phyloP scores from a whole-genome alignment of 2,329 filamentous ascomycete species.

The Fusarium piperis region DNA sequence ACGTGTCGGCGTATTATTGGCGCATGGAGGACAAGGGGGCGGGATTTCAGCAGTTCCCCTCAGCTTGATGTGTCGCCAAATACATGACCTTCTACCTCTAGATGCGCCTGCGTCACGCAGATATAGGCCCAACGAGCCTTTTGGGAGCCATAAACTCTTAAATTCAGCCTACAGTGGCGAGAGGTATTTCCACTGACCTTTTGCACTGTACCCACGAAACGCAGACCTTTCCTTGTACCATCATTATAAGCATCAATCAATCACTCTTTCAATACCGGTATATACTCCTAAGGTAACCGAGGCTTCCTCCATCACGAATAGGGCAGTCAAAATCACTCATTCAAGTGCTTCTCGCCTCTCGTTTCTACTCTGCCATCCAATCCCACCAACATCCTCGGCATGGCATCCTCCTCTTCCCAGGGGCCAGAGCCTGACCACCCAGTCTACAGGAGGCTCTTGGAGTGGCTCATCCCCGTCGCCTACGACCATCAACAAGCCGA shows the following conservation, averaged over 20 bases:
- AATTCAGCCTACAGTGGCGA: no score
- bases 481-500: neutral
- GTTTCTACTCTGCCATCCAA: neutral
- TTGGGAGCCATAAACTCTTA: no score
- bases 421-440: no score
- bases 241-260: no score
- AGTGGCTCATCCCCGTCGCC: neutral
- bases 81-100: neutral
- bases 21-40: neutral
- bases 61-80: neutral
- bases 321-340: neutral
- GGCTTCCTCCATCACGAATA: neutral
- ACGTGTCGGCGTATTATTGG: neutral
- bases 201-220: no score
- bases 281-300: neutral
- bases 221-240: no score
- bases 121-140: no score
- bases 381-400: neutral
- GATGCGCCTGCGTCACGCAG: neutral
- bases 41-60: neutral
- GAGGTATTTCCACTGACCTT: no score
- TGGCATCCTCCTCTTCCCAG: neutral
- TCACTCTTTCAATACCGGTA: no score
- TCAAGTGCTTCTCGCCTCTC: neutral
- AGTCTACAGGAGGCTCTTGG: neutral